A percentile compares a stretch with the other conserved stretches of the same genome.
Evolutionary conservation across 176 grass and related monocot genomes (phyloP).

Genomic region (Cenchrus americanus): DNA sequence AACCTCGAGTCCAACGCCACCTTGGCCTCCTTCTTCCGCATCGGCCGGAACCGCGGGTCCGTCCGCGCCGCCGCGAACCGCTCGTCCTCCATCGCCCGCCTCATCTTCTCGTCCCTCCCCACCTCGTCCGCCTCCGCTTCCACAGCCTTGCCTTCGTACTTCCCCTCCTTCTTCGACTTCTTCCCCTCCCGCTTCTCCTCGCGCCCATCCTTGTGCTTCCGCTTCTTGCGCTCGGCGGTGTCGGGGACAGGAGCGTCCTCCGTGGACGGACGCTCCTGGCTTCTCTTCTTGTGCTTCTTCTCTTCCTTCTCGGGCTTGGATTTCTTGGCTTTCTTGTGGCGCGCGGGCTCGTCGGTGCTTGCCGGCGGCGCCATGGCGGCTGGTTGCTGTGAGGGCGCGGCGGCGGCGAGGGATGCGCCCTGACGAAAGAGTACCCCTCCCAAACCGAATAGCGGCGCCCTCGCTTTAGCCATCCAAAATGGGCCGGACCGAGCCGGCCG

Average conservation of each 20-base stretch:
- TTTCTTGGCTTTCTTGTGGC: conserved; percentile 41
- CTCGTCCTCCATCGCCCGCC: conserved; percentile 58
- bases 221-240: conserved; percentile 43
- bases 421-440: not conserved
- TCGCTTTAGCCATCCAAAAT: not conserved
- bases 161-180: conserved; percentile 45
- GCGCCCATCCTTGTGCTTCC: conserved; percentile 43
- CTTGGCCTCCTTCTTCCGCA: conserved; percentile 80
- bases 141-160: not conserved
- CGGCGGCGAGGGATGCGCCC: conserved; percentile 3
- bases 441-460: not conserved
- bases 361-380: conserved; percentile 55
- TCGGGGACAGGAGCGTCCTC: not conserved
- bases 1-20: conserved; percentile 79
- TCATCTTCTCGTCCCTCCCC: conserved; percentile 41
- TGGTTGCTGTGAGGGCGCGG: conserved; percentile 1
- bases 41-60: conserved; percentile 71
- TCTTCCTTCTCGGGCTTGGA: conserved; percentile 17
- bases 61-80: conserved; percentile 59
- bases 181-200: conserved; percentile 42
- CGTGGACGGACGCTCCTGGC: not conserved
- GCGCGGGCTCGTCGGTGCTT: conserved; percentile 29
- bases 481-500: not conserved
- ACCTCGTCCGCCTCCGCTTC: not conserved
- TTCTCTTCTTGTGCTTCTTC: conserved; percentile 38